Conservation (phyloP, 208 protist genomes). For the Crithidia fasciculata region DNA sequence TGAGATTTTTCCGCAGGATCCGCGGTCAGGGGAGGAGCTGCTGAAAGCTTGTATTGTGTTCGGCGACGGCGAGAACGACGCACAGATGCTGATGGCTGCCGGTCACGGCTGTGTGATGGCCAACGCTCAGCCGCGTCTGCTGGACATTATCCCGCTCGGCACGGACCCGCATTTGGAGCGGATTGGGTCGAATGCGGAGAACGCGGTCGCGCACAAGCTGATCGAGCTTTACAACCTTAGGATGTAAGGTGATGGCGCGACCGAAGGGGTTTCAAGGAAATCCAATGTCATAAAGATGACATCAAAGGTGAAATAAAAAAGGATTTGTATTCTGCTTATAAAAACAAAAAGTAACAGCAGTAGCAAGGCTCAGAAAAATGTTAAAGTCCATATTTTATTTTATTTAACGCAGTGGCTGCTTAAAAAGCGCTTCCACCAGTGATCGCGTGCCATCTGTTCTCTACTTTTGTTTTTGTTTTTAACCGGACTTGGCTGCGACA, state of each 20-base stretch:
- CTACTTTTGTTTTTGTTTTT: not conserved
- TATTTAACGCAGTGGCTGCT: not conserved
- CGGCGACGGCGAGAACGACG: constrained; percentile 58
- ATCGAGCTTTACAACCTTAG: constrained; percentile 32
- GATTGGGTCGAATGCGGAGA: constrained; percentile 44
- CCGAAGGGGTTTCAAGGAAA: too few species aligned
- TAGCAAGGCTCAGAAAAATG: too few species aligned
- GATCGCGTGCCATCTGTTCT: not conserved
- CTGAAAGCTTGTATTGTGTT: constrained; percentile 49
- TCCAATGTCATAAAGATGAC: too few species aligned
- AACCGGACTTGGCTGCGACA: not conserved
- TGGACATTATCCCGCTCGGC: constrained; percentile 27
- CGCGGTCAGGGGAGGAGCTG: constrained; percentile 19
- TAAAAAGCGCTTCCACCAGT: not conserved
- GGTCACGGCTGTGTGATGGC: constrained; percentile 49
- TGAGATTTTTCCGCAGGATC: constrained; percentile 23
- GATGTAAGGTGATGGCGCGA: not conserved
- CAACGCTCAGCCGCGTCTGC: constrained; percentile 34
- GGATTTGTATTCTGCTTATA: too few species aligned
- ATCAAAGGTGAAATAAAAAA: too few species aligned
- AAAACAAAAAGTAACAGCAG: too few species aligned
- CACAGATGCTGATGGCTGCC: constrained; percentile 39
- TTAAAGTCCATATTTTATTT: not conserved
- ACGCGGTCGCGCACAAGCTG: constrained; percentile 46
- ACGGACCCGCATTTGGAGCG: constrained; percentile 36